Base-by-base conservation (phyloP, 768 basidiomycete genomes). In the Kwoniella dejecticola region DNA sequence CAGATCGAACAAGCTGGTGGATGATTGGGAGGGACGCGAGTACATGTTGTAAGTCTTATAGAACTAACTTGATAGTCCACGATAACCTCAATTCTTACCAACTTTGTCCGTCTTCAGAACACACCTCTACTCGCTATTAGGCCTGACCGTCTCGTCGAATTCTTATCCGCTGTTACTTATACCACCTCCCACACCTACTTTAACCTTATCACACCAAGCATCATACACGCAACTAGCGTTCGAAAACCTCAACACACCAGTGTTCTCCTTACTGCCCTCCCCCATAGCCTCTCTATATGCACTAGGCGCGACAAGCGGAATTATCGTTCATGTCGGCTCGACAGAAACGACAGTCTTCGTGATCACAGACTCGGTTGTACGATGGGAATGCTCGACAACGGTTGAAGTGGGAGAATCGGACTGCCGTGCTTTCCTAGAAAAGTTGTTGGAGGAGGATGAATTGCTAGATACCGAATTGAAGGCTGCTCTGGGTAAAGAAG, bases 171-270 rank as follows among this genome's bases (percentile, higher is more conserved):
- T 78, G 1, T 64, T 78, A 12, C 64, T 78, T 21, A 59, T 78
- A 10, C 77, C 71, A 13, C 62, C 76, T 5, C 62, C 68, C 2
- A 68, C 71, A n/a, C 49, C 74, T 2, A 48, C 65, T 12, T 56
- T 76, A 4, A 61, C 77, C 0, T 69, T 75, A 1, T 49, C 66
- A 7, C 31, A 27, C 11, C 70, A 73, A 57, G 73, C 70, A 4
- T 33, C 57, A 4, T 76, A 76, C 62, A 70, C 71, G 27, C 75
- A 72, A 57, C 19, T 78, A 23, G 69, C 73, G 0, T 78, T 78
- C 60, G 77, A 78, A 59, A 30, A 40, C 1, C 69, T 78, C 40
- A 78, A 78, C 55, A 66, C 68, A 21, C 71, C 77, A 2, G 67
- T 65, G 23, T 64, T 78, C 48, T 64, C 68, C 24, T 45, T 75